phyloP scores from a whole-genome alignment of 179 eudicot genomes.

The Silene coronaria region DNA sequence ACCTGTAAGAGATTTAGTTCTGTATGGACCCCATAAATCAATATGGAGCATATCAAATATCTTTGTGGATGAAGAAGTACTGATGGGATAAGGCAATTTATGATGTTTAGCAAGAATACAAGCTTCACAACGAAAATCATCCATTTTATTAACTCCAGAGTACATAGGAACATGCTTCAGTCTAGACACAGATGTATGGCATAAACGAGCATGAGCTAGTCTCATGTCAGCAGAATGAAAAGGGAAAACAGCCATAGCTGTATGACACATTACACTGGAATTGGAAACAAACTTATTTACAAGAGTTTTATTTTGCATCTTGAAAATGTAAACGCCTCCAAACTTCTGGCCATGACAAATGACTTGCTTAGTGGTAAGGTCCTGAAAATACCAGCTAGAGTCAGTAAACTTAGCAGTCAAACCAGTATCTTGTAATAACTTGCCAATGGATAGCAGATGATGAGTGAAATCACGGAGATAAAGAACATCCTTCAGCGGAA shows the following conservation, averaged over 20 bases:
- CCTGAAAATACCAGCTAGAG: not conserved
- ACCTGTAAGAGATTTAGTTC: not conserved
- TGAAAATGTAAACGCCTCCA: not conserved
- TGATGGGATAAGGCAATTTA: too few relatives aligned
- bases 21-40: constrained; percentile 16
- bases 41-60: not conserved
- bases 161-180: not conserved
- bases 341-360: not conserved
- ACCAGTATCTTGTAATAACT: not conserved
- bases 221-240: not conserved
- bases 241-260: not conserved
- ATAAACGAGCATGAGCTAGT: not conserved
- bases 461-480: constrained; percentile 6
- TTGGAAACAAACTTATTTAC: too few relatives aligned
- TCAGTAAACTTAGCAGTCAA: not conserved
- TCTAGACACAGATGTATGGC: not conserved
- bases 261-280: not conserved
- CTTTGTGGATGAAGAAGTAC: not conserved
- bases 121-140: not conserved
- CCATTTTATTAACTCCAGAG: fast-evolving
- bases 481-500: not conserved
- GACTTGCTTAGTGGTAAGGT: not conserved
- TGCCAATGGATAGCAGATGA: not conserved
- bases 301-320: not conserved
- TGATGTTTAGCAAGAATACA: too few relatives aligned